Evolutionary conservation across 768 basidiomycete species (phyloP), one percentile per base, ranked within the genome.

Genomic region (Rhodotorula toruloides): DNA sequence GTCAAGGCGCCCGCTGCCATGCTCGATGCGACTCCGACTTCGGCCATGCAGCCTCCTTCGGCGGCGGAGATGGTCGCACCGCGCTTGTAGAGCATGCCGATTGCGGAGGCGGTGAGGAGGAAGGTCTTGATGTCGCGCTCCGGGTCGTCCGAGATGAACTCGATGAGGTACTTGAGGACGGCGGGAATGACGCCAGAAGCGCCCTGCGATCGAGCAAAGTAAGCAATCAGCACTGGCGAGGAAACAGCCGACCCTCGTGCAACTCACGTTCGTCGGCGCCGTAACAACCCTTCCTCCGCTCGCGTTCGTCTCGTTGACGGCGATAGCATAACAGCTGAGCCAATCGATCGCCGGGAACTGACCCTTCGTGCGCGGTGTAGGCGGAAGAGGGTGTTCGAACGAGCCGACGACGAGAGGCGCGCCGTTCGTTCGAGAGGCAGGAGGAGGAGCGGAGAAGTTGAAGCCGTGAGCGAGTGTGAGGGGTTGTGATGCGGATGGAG

Each of bases 41-140:
- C 91, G 27, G 91, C 91, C 79, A 91, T 90, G 77, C 91, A 94
- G 17, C 77, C 77, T 27, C 93, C 93, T 78, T 98, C 94, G 0
- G 94, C 92, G 21, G 93, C 93, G 53, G 88, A 90, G 56, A 97
- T 96, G 3, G 93, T 94, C 68, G 90, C 91, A n/a, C 92, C 91
- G 65, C 93, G 85, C 77, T 98, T 97, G 81, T 91, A 94, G 39
- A 96, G 80, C 92, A 96, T 96, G 22, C 93, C 91, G 58, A 94
- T 79, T 14, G 92, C 78, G 55, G 56, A 46, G 32, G 91, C 89
- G 9, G 92, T 96, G 62, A 97, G 80, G 54, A 98, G 78, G 78
- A 97, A 98, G 0, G 91, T 93, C 77, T 86, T 81, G 27, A 94
- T 81, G 57, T 88, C 88, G 76, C 89, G 89, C 77, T 93, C 87